Evolutionary conservation across 2,329 filamentous ascomycete species (phyloP), one percentile per base, ranked within the genome.

Genomic region (Fusarium solani-melongenae): DNA sequence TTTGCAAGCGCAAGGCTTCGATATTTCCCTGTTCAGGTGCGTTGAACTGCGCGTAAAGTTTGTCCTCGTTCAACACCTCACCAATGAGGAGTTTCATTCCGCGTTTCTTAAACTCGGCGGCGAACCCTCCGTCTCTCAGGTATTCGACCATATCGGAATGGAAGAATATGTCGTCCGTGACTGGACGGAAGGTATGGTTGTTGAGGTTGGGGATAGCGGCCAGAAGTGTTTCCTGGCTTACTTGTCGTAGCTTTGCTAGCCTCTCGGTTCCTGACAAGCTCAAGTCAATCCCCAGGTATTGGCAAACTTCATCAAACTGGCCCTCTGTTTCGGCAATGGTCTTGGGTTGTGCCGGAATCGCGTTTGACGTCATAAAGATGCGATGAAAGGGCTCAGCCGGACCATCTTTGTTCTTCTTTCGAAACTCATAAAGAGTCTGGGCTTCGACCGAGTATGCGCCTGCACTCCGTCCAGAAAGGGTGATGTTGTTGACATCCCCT

Each of bases 401-500:
- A 2, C 46, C 27, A 1, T 51, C 46, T 0, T 67, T 29, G 2
- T 51, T 57, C 1, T 76, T 41, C 11, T 78, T 77, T 64, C 72
- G 79, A 34, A 80, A 82, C 56, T 82, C 82, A 60, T 81, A 81
- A 7, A 83, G 76, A 66, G 84, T 81, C 58, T 85, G 84, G 27
- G 83, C 81, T 29, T 85, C 81, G 6, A 81, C 82, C 65, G 81
- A 81, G 71, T 86, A 86, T 0, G 84, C 83, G 5, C 85, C 85
- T 2, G 85, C 85, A 62, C 83, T 85, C 6, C 83, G 79, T 6
- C 83, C 85, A 5, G 81, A 82, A 2, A 86, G 79, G 0, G 84
- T 87, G 44, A 88, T 83, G 61, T 85, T 84, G n/a, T 74, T 66
- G 0, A 83, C 67, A 69, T 88, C 83, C 4, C 87, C 87, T 10